Base-by-base conservation (phyloP, 768 basidiomycete species). In the Mycena olivaceomarginata region DNA sequence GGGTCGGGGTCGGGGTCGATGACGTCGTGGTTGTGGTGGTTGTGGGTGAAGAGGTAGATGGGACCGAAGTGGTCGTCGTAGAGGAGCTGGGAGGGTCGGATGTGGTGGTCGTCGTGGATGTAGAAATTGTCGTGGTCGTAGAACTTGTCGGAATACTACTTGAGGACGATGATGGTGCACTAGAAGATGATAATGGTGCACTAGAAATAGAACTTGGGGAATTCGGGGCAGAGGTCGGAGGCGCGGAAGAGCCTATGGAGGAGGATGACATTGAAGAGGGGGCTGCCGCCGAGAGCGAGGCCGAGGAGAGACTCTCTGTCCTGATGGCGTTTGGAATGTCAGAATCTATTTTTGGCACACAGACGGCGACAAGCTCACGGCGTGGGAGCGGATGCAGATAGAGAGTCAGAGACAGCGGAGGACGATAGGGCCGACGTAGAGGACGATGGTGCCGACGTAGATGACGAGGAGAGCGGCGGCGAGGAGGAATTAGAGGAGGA, bases 241-340 rank as follows among this genome's bases (percentile, higher is more conserved):
- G 13, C 15, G 70, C 68, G 31, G 59, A 37, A n/a, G 72, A 41
- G 13, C 18, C 40, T 57, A 73, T 59, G 18, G 69, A 51, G 16
- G 60, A 41, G n/a, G 76, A 56, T n/a, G 80, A 22, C 65, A 76
- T 60, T 13, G 82, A 72, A 40, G 81, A 74, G 57, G 31, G 31
- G 31, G 77, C 60, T 46, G 81, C 57, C 31, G 77, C 67, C 60
- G 82, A 78, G 79, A 72, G 53, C 65, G 60, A 59, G 57, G 78
- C 45, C 25, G 82, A 74, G 46, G 81, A 60, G 51, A 76, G 57
- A 20, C 79, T 71, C 63, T 68, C 72, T 75, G 78, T 70, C 70
- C 56, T 71, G 77, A 72, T 65, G 67, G 31, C 31, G 31, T 31
- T 45, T 25, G 40, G 70, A 77, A 69, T 68, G 31, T 73, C 56